Evolutionary conservation across 2,329 filamentous ascomycete genomes (phyloP).

Genomic region (Aspergillus floridensis): DNA sequence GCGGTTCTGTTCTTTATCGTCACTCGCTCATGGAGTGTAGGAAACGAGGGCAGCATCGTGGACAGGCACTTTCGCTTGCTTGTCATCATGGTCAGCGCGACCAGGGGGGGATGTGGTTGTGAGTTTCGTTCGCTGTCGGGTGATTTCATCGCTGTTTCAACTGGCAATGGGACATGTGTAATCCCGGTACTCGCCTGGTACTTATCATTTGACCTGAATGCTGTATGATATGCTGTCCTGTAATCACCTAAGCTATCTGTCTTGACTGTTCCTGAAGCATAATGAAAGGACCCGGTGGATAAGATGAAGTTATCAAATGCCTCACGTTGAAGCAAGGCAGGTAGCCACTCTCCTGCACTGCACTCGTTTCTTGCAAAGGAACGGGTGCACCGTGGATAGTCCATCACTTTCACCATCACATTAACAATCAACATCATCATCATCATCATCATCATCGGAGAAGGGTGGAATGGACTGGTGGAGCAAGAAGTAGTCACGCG

Average conservation of each 20-base stretch:
- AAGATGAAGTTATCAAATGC: background rate
- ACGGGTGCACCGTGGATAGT: background rate
- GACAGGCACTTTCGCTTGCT: background rate
- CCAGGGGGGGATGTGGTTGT: background rate
- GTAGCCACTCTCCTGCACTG: background rate
- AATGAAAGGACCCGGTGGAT: background rate
- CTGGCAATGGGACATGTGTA: background rate
- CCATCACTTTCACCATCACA: background rate
- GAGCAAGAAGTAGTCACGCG: slow-evolving; percentile 17
- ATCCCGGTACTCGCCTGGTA: background rate
- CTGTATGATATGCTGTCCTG: background rate
- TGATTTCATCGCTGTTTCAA: slow-evolving; percentile 1
- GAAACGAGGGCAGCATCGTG: background rate
- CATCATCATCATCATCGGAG: background rate
- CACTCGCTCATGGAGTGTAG: slow-evolving; percentile 13
- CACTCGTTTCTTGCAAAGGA: background rate
- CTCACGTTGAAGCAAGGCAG: background rate
- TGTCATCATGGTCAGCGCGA: background rate
- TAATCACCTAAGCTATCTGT: background rate
- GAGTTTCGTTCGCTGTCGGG: background rate
- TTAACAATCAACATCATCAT: background rate
- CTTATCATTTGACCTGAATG: background rate
- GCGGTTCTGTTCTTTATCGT: slow-evolving; percentile 22
- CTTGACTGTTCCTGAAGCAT: background rate
- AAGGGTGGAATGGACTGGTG: slow-evolving; percentile 11